These are phyloP conservation scores for Oryza australiensis DNA, from an alignment of 176 grass and related monocot genomes.

Conservation along the genomic window DNA sequence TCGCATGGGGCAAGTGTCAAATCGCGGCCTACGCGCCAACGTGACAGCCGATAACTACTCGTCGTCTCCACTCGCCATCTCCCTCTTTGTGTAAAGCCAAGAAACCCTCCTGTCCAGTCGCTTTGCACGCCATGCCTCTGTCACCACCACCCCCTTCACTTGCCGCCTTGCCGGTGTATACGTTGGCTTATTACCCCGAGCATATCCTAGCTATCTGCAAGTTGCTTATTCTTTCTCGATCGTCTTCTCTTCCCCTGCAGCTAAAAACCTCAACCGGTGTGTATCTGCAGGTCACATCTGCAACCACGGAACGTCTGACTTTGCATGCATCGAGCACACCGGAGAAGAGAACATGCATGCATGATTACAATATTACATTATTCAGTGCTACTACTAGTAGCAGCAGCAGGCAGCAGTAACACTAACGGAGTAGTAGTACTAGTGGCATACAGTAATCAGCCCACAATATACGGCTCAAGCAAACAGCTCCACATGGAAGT, in stretches of 20 bases:
- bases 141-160: too few relatives aligned
- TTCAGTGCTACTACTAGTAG: background rate
- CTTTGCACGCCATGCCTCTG: background rate
- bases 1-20: slow-evolving; percentile 17
- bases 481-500: slow-evolving; percentile 29
- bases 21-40: background rate
- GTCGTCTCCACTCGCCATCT: slow-evolving; percentile 2
- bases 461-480: slow-evolving; percentile 4
- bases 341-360: background rate
- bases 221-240: background rate
- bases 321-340: background rate
- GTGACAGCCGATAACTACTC: background rate
- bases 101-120: background rate
- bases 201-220: background rate
- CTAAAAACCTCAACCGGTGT: background rate
- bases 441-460: background rate
- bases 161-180: background rate
- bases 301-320: background rate
- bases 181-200: too few relatives aligned
- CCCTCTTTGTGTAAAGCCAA: background rate
- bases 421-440: background rate
- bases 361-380: background rate
- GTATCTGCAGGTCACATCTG: background rate
- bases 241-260: background rate
- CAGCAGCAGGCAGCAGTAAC: background rate